Evolutionary conservation across 2,329 filamentous ascomycete species (phyloP).

Genomic region (Cladobotryum protrusum): DNA sequence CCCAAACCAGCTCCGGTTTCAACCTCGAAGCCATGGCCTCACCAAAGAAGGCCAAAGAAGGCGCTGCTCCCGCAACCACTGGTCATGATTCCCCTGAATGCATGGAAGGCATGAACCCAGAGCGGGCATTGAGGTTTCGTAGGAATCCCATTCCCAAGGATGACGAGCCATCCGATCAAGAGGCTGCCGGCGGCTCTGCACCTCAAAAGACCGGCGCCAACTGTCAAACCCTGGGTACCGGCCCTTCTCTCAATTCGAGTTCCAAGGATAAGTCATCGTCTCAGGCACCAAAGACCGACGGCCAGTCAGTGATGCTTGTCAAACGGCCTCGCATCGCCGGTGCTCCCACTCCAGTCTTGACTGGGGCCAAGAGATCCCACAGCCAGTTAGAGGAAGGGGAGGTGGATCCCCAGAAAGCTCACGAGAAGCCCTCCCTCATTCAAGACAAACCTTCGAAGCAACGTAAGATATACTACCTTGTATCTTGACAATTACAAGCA

Average conservation of each 20-base stretch:
- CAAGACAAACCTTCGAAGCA: too few relatives aligned
- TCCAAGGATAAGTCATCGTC: background rate
- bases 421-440: background rate
- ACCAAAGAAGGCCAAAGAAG: too few relatives aligned
- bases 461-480: background rate
- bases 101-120: conserved; percentile 22
- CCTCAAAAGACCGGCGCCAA: conserved; percentile 4
- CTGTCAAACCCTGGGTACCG: background rate
- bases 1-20: too few relatives aligned
- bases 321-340: background rate
- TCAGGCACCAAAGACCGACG: background rate
- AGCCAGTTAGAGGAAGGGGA: background rate
- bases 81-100: background rate
- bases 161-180: background rate
- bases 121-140: conserved; percentile 20
- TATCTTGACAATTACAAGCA: too few relatives aligned
- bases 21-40: too few relatives aligned
- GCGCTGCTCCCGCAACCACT: too few relatives aligned
- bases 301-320: background rate
- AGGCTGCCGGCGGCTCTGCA: background rate
- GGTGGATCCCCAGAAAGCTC: background rate
- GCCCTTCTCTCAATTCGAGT: background rate
- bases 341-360: background rate
- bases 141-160: conserved; percentile 5
- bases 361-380: conserved; percentile 3